Conservation (phyloP, 176 grass and related monocot genomes). For the Eragrostis nindensis region DNA sequence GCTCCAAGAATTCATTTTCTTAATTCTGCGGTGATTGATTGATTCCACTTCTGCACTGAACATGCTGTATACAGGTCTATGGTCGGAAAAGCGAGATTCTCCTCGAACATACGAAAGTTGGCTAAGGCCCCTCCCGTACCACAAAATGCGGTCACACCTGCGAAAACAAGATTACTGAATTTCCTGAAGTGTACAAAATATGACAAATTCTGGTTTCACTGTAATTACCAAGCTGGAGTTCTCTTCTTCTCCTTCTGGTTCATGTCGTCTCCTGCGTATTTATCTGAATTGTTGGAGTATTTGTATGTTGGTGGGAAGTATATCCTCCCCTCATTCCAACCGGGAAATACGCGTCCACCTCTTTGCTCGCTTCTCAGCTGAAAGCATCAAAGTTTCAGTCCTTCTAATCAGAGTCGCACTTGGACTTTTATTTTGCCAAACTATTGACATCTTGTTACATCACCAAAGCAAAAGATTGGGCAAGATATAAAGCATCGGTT, state of each 20-base stretch:
- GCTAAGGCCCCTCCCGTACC: slow-evolving; percentile 82
- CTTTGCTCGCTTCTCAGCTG: slow-evolving; percentile 85
- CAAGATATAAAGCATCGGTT: slow-evolving; percentile 41
- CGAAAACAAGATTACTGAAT: not conserved
- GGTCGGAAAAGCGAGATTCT: slow-evolving; percentile 87
- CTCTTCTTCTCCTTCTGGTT: slow-evolving; percentile 84
- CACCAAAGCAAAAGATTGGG: slow-evolving; percentile 35
- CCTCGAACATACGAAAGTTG: slow-evolving; percentile 85
- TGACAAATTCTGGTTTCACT: slow-evolving; percentile 3
- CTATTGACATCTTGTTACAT: slow-evolving; percentile 20
- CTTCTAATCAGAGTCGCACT: slow-evolving; percentile 10
- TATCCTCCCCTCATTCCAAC: slow-evolving; percentile 90
- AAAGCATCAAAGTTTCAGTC: slow-evolving; percentile 15
- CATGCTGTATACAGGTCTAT: slow-evolving; percentile 87
- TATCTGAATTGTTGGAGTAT: slow-evolving; percentile 92
- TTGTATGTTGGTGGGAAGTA: slow-evolving; percentile 96
- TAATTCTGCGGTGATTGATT: slow-evolving; percentile 85
- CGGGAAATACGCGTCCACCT: slow-evolving; percentile 65
- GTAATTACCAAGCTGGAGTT: slow-evolving; percentile 81
- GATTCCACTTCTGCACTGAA: slow-evolving; percentile 90
- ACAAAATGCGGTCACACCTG: slow-evolving; percentile 95
- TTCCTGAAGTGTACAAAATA: slow-evolving; percentile 5
- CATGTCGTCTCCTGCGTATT: slow-evolving; percentile 82
- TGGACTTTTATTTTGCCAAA: not conserved
- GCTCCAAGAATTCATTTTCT: slow-evolving; percentile 83